A percentile compares a stretch with the other conserved stretches of the same genome.
Conservation (phyloP, 768 basidiomycete species). For the Leccinum uliginosum region DNA sequence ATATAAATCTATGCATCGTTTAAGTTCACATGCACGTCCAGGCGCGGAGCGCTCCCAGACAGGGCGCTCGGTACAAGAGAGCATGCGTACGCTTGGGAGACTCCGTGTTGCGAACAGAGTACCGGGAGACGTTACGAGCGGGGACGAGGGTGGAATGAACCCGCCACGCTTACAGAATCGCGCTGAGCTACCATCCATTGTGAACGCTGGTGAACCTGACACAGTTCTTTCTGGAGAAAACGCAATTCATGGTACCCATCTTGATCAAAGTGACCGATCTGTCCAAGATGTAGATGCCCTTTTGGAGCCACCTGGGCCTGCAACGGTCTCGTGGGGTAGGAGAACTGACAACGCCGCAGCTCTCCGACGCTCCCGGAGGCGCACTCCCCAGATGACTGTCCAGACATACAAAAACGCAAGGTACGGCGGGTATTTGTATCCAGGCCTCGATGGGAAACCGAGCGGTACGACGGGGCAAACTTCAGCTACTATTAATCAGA, state of each 20-base stretch:
- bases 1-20: neutral
- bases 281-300: conserved; percentile 1
- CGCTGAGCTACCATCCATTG: neutral
- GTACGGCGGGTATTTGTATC: conserved; percentile 14
- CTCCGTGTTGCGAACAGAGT: conserved; percentile 47
- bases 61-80: conserved; percentile 27
- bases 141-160: conserved; percentile 28
- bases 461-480: neutral
- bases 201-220: conserved; percentile 1
- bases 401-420: conserved; percentile 8
- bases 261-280: neutral
- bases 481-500: neutral
- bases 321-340: conserved; percentile 27
- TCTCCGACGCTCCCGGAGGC: conserved; percentile 14
- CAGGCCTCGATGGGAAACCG: neutral
- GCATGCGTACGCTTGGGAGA: conserved; percentile 37
- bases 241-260: neutral
- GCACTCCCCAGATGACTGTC: conserved; percentile 1
- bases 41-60: conserved; percentile 13
- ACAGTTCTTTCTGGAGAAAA: neutral
- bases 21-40: conserved; percentile 8
- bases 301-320: conserved; percentile 20
- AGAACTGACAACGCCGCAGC: conserved; percentile 23
- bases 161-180: neutral
- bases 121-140: conserved; percentile 42